Base-by-base conservation (phyloP, 345 rosid genomes). In the Eucalyptus microcorys region DNA sequence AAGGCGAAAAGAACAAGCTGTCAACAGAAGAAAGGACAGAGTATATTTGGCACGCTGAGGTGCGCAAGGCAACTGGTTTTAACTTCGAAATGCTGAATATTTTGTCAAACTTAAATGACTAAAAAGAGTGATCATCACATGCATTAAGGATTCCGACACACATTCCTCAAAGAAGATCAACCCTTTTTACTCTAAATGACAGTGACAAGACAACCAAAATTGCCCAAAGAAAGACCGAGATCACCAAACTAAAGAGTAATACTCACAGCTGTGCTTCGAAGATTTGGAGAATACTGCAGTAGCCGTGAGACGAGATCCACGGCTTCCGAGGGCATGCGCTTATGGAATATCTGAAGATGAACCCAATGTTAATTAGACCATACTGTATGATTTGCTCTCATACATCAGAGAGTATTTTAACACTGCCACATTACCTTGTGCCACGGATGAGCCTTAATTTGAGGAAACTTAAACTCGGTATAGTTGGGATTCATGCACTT, bases 401-500 rank as follows among this genome's bases (percentile, higher is more conserved):
- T 26, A 43, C 48, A 22, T 32, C 50, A 49, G n/a, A 55, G 84
- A 45, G 43, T 24, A 42, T 42, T 30, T n/a, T 52, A 66, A 40
- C 47, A 76, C 84, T 21, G 84, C 84, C 47, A 22, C 4, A 27
- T 79, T 91, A 96, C 99, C 98, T 98, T 98, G 93, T 98, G 99
- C 99, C 99, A 97, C 24, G 99, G 99, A 92, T 97, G 99, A 79
- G 99, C 98, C 93, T 97, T 97, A 86, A 97, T 97, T 93, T 97
- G 99, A 85, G 99, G 99, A 91, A 98, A 98, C 86, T 97, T 98
- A 93, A 95, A 98, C 91, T 98, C 99, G 2, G 97, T 97, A 91
- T 98, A 97, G 92, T 98, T 98, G 13, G 99, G 99, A 87, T 98
- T 98, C 99, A 98, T 98, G 94, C 99, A 98, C 92, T 97, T 98